These are phyloP conservation scores for Saksenaea oblongispora DNA, from an alignment of 371 early-diverging fungal species.

Conservation along the genomic window DNA sequence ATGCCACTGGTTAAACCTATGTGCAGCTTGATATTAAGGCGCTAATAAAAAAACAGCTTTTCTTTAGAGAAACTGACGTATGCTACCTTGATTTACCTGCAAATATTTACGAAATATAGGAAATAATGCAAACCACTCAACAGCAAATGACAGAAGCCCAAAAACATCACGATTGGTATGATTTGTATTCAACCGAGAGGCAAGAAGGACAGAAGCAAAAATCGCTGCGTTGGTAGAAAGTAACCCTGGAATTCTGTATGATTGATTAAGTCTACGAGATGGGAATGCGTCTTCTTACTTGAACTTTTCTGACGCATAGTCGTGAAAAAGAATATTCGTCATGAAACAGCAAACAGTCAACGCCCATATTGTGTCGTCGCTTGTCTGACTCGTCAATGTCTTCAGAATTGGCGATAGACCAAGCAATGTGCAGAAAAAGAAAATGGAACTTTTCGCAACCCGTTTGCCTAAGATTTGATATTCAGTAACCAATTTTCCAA, in stretches of 20 bases:
- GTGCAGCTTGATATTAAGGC: constrained; percentile 59
- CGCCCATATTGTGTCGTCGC: constrained; percentile 94
- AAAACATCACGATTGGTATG: constrained; percentile 87
- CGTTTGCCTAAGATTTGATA: constrained; percentile 38
- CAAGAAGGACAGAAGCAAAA: constrained; percentile 93
- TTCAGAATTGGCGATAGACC: constrained; percentile 91
- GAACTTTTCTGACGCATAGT: constrained; percentile 69
- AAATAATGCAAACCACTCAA: constrained; percentile 90
- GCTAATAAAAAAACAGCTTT: constrained; percentile 33
- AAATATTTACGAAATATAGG: constrained; percentile 85
- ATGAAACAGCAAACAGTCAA: constrained; percentile 82
- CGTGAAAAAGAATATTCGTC: constrained; percentile 86
- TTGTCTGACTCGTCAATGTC: constrained; percentile 89
- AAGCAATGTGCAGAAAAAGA: constrained; percentile 79
- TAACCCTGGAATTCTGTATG: constrained; percentile 83
- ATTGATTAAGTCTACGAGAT: constrained; percentile 3
- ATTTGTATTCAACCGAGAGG: constrained; percentile 83
- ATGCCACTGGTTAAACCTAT: constrained; percentile 62
- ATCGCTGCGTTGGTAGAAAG: constrained; percentile 95
- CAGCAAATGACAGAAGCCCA: constrained; percentile 85
- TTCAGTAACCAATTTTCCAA: not conserved
- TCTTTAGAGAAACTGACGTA: not conserved
- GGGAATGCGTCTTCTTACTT: constrained; percentile 40
- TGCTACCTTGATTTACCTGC: constrained; percentile 43
- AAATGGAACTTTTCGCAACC: constrained; percentile 72